These are phyloP conservation scores for Xylariomycetidae sp. DNA, from an alignment of 2,329 filamentous ascomycete genomes.

Conservation along the genomic window DNA sequence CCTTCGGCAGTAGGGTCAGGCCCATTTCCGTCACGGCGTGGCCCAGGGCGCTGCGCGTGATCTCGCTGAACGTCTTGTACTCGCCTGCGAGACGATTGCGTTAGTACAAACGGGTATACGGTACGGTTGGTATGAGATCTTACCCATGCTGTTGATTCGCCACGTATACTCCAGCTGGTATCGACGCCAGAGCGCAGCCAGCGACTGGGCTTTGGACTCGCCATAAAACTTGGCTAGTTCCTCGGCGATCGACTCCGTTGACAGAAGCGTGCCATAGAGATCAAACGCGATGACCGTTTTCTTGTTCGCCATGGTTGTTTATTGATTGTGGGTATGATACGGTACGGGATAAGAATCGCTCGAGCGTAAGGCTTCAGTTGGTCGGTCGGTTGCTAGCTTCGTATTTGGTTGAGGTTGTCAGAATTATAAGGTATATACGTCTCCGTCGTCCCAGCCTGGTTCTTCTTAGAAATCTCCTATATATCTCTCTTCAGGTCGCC, in stretches of 20 bases:
- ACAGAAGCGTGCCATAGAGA: constrained; percentile 68
- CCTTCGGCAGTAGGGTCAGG: constrained; percentile 35
- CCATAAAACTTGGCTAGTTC: constrained; percentile 53
- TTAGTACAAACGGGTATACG: neutral
- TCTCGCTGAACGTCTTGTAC: constrained; percentile 55
- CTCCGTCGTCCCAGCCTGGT: no score
- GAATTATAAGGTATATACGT: no score
- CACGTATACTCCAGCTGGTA: constrained; percentile 76
- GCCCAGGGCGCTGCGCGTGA: constrained; percentile 56
- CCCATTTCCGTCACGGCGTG: constrained; percentile 58
- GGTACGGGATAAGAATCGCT: no score
- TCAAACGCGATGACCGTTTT: constrained; percentile 60
- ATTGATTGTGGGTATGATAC: no score
- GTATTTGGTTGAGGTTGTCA: no score
- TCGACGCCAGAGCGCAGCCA: constrained; percentile 58
- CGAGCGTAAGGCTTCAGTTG: no score
- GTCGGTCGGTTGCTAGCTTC: no score
- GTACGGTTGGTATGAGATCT: constrained; percentile 9
- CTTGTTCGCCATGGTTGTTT: constrained; percentile 4
- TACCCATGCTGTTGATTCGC: constrained; percentile 71
- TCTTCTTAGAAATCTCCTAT: no score
- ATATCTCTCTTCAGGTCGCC: no score
- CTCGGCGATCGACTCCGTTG: constrained; percentile 60
- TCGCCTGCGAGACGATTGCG: constrained; percentile 35
- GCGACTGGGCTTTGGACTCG: constrained; percentile 46